A percentile compares a stretch with the other conserved stretches of the same genome.
phyloP scores from a whole-genome alignment of 2,329 filamentous ascomycete genomes.

The Juglanconis oblonga region DNA sequence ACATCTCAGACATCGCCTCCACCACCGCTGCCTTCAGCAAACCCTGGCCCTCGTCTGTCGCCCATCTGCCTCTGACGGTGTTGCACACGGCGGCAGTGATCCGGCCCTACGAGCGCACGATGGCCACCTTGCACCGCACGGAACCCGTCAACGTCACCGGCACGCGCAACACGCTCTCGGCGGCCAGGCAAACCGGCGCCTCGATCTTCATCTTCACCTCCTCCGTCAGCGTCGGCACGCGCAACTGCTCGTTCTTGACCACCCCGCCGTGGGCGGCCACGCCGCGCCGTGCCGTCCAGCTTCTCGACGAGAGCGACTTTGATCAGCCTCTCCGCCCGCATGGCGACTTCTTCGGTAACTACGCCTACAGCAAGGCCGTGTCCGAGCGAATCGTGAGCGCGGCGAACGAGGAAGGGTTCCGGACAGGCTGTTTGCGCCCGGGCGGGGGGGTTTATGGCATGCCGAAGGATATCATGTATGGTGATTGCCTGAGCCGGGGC shows the following conservation, averaged over 20 bases:
- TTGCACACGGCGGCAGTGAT: conserved; percentile 54
- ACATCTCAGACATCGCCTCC: conserved; percentile 39
- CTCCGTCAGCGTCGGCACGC: conserved; percentile 44
- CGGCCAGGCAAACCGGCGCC: conserved; percentile 43
- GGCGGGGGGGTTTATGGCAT: conserved; percentile 52
- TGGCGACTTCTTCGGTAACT: conserved; percentile 46
- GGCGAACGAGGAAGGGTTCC: conserved; percentile 41
- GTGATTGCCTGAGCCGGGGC: conserved; percentile 34
- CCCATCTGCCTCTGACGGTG: conserved; percentile 44
- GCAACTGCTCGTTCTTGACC: conserved; percentile 37
- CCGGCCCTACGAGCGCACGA: conserved; percentile 45
- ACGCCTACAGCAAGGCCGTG: conserved; percentile 48
- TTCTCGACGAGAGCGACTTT: conserved; percentile 44
- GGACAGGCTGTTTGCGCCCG: conserved; percentile 53
- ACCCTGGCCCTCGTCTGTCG: conserved; percentile 37
- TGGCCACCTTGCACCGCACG: conserved; percentile 41
- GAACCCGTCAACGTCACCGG: conserved; percentile 49
- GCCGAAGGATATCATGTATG: conserved; percentile 40
- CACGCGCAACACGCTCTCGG: conserved; percentile 45
- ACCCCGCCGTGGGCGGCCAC: conserved; percentile 39
- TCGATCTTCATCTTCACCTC: conserved; percentile 52
- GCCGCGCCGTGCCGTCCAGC: conserved; percentile 41
- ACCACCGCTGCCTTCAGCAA: conserved; percentile 39
- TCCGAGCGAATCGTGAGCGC: conserved; percentile 49
- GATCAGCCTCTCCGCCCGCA: conserved; percentile 35